Conservation (phyloP, 2,329 filamentous ascomycete genomes). For the Talaromyces funiculosus region DNA sequence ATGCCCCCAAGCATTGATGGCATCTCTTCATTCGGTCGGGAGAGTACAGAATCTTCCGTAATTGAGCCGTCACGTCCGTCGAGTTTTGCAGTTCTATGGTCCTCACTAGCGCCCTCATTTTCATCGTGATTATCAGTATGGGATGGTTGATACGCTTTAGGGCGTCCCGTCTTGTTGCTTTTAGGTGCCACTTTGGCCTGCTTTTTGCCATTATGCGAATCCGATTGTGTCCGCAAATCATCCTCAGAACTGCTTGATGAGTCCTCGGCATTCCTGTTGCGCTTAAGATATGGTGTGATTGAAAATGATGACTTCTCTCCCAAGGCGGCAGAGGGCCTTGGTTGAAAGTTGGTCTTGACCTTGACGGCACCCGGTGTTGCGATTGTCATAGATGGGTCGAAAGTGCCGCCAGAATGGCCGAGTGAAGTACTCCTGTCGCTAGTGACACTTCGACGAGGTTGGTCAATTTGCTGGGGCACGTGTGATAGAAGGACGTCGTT, state of each 20-base stretch:
- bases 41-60: constrained; percentile 10
- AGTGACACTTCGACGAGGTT: constrained; percentile 25
- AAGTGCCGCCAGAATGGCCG: constrained; percentile 24
- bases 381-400: constrained; percentile 43
- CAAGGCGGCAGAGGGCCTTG: constrained; percentile 52
- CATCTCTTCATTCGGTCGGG: constrained; percentile 14
- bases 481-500: constrained; percentile 36
- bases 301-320: constrained; percentile 91
- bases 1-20: constrained; percentile 28
- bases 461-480: constrained; percentile 20
- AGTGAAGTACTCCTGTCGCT: constrained; percentile 39
- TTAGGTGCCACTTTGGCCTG: not conserved
- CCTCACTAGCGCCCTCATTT: not conserved
- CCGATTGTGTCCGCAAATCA: constrained; percentile 16
- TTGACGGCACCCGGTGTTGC: constrained; percentile 47
- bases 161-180: not conserved
- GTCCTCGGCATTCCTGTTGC: constrained; percentile 54
- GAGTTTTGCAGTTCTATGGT: not conserved
- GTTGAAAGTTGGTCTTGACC: constrained; percentile 51
- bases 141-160: not conserved
- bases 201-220: not conserved
- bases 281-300: constrained; percentile 87
- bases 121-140: not conserved
- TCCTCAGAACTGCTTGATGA: constrained; percentile 24
- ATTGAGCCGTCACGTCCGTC: not conserved